Conservation (phyloP, 108 stramenopile genomes). For the Fistulifera solaris region DNA sequence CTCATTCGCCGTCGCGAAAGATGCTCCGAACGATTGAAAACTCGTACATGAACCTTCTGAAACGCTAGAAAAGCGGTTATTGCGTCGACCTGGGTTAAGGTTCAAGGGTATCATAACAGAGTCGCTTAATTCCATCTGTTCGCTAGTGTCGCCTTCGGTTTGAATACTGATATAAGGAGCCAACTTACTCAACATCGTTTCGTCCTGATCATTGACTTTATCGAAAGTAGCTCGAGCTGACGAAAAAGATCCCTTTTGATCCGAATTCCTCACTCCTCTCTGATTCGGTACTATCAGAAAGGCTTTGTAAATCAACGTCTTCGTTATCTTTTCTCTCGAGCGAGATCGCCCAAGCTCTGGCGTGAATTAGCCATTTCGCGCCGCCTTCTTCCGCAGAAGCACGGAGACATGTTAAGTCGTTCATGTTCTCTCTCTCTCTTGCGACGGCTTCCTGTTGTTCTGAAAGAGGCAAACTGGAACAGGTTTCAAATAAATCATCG, state of each 20-base stretch:
- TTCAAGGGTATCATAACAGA: no score
- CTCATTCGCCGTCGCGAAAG: no score
- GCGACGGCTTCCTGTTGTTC: conserved; percentile 6
- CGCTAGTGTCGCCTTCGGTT: no score
- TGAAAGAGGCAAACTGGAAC: not conserved
- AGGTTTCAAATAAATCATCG: conserved; percentile 10
- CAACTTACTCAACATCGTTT: not conserved
- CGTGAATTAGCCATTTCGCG: conserved; percentile 32
- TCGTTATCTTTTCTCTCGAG: conserved; percentile 8
- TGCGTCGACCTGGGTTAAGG: no score
- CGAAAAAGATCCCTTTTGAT: not conserved
- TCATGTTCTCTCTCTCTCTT: conserved; percentile 16
- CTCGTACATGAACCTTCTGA: no score
- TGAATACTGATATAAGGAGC: no score
- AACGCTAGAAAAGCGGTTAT: no score
- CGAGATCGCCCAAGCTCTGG: conserved; percentile 26
- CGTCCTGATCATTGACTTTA: not conserved
- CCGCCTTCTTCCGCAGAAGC: conserved; percentile 22
- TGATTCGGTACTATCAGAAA: not conserved
- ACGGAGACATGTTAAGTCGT: conserved; percentile 17
- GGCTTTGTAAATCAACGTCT: conserved; percentile 7
- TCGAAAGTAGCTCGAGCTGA: not conserved
- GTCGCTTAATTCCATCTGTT: no score
- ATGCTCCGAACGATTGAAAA: no score
- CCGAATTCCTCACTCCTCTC: conserved; percentile 3